Base-by-base conservation (phyloP, 2,329 filamentous ascomycete species). In the Sporothrix sp. region DNA sequence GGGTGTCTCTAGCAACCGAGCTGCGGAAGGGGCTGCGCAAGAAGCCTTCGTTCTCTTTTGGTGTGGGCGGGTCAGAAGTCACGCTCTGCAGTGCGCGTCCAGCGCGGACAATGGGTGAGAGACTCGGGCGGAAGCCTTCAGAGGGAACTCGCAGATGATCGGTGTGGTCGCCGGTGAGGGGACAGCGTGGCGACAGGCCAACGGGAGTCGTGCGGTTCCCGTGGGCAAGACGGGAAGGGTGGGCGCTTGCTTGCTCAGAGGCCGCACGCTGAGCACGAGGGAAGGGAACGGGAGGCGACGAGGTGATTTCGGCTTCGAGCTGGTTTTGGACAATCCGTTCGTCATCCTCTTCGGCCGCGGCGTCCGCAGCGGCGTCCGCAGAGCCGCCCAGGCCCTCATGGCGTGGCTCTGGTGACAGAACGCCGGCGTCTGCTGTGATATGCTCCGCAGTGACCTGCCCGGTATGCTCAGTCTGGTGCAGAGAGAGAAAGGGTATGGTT, bases 81-180 rank as follows among this genome's bases (percentile, higher is more conserved):
- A 81, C 73, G 52, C 70, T 76, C 58, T 80, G 77, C 13, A 81
- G 62, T 27, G 71, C 75, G 43, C 74, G 68, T 3, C 76, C 77
- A 23, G 71, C 77, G 40, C 76, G 69, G n/a, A 81, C 72, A 32
- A 79, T 79, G 2, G 78, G 76, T 5, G 76, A 79, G 0, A 81
- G 64, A 6, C 66, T 67, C 23, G 73, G 72, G 8, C 74, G 70
- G 13, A 58, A 53, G 2, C 60, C 62, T 35, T 62, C 63, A 11
- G 62, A 60, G 11, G 60, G 58, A 13, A 58, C 50, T 16, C 58
- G 50, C 27, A 66, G 52, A 11, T 57, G 60, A 21, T 57, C 48
- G 3, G 46, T 23, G 8, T 49, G 55, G 9, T 54, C 53, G 16
- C 37, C 6, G 13, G 27, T 51, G 32, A 13, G 8, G 28, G 10